Percentiles rank a stretch among this genome's conserved stretches.
These are phyloP conservation scores for Sporothrix pallida DNA, from an alignment of 2,329 filamentous ascomycete genomes.

Conservation along the genomic window DNA sequence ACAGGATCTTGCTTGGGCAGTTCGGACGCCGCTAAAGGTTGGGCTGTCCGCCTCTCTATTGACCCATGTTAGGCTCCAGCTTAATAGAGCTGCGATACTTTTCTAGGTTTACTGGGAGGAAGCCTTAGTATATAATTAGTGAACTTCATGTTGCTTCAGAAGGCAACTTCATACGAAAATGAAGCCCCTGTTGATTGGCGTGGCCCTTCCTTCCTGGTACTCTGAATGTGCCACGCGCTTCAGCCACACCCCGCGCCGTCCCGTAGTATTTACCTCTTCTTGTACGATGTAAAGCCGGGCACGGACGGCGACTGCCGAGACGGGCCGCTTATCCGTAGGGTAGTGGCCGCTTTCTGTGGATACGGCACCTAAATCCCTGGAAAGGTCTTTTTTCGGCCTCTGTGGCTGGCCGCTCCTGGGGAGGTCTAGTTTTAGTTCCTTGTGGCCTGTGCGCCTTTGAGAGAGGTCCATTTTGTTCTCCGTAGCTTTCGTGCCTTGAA, in stretches of 20 bases:
- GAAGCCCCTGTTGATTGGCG: not conserved
- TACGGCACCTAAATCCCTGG: too few species aligned
- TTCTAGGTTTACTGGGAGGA: not conserved
- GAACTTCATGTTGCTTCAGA: not conserved
- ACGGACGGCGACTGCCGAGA: too few species aligned
- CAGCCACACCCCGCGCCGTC: not conserved
- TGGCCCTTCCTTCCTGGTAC: not conserved
- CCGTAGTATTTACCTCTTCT: too few species aligned
- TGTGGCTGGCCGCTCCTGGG: too few species aligned
- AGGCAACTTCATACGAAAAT: not conserved
- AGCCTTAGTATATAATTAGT: not conserved
- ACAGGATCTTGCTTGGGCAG: slow-evolving; percentile 5
- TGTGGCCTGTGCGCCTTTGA: too few species aligned
- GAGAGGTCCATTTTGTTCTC: too few species aligned
- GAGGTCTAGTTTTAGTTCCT: too few species aligned
- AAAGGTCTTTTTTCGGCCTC: too few species aligned
- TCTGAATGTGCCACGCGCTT: not conserved
- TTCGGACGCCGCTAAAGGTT: slow-evolving; percentile 1
- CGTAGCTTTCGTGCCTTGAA: too few species aligned
- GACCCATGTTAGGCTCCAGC: not conserved
- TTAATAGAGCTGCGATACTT: not conserved
- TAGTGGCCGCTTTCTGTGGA: too few species aligned
- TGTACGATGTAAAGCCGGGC: too few species aligned
- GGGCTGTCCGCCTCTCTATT: slow-evolving; percentile 11
- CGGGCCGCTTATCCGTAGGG: too few species aligned